phyloP scores from a whole-genome alignment of 352 stramenopile species.

The Phytophthora pisi region DNA sequence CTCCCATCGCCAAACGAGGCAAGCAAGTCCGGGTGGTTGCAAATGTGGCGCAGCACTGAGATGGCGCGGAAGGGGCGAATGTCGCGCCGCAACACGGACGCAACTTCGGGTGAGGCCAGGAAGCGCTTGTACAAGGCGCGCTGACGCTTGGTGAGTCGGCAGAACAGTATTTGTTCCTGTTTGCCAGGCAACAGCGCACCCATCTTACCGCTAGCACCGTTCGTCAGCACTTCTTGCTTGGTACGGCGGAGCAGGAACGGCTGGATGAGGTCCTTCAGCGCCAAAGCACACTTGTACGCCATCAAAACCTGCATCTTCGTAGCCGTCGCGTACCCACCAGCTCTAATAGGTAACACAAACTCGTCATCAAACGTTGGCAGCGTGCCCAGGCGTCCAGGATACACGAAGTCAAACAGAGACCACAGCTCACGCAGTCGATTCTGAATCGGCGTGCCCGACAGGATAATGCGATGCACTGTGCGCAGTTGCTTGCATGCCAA shows the following conservation, averaged over 20 bases:
- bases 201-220: constrained; percentile 21
- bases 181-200: constrained; percentile 92
- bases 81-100: constrained; percentile 84
- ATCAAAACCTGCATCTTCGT: constrained; percentile 96
- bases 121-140: constrained; percentile 92
- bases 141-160: constrained; percentile 91
- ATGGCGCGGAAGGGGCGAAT: constrained; percentile 92
- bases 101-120: constrained; percentile 92
- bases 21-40: constrained; percentile 97
- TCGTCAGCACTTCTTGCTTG: constrained; percentile 95
- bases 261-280: constrained; percentile 96
- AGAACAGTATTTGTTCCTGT: constrained; percentile 99
- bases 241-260: constrained; percentile 95
- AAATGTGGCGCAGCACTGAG: constrained; percentile 97
- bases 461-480: constrained; percentile 91
- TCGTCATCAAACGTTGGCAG: constrained; percentile 97
- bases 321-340: constrained; percentile 93
- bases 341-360: constrained; percentile 97
- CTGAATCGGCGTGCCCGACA: constrained; percentile 93
- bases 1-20: constrained; percentile 57
- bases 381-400: constrained; percentile 97
- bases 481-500: constrained; percentile 93
- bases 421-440: constrained; percentile 98
- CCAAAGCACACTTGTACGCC: constrained; percentile 96
- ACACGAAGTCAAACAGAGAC: constrained; percentile 99